Percentiles rank a stretch among this genome's conserved stretches.
Evolutionary conservation across 2,329 filamentous ascomycete species (phyloP).

Genomic region (Aspergillus spinulosporus): DNA sequence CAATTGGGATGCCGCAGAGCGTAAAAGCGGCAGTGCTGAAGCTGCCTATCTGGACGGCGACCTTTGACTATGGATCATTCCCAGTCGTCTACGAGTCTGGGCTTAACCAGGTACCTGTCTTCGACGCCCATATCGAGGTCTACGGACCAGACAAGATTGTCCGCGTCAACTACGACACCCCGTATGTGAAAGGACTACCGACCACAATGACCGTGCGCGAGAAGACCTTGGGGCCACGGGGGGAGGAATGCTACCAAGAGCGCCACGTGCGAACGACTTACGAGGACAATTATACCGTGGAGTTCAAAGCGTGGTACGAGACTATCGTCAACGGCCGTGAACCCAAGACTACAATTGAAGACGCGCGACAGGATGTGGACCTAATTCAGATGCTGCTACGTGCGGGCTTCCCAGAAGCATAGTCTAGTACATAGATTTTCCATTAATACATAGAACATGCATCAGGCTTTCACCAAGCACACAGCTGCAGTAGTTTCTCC

Average conservation of each 20-base stretch:
- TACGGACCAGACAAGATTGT: constrained; percentile 57
- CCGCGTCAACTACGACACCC: constrained; percentile 56
- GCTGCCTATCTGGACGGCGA: constrained; percentile 32
- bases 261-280: constrained; percentile 48
- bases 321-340: constrained; percentile 40
- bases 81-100: constrained; percentile 60
- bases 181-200: constrained; percentile 60
- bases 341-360: constrained; percentile 44
- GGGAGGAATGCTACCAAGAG: constrained; percentile 38
- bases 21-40: constrained; percentile 36
- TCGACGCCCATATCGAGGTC: constrained; percentile 40
- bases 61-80: constrained; percentile 44
- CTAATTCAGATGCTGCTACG: constrained; percentile 36
- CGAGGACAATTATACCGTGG: constrained; percentile 48
- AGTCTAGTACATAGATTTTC: not conserved
- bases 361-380: constrained; percentile 46
- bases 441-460: not conserved
- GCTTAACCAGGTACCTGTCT: constrained; percentile 50
- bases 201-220: constrained; percentile 53
- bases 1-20: constrained; percentile 49
- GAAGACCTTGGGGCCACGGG: constrained; percentile 29
- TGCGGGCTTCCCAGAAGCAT: not conserved
- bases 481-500: too few relatives aligned
- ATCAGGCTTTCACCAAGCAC: not conserved
- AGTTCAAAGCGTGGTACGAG: constrained; percentile 45